phyloP scores from a whole-genome alignment of 2,329 filamentous ascomycete species.

The Curvularia verruculosa region DNA sequence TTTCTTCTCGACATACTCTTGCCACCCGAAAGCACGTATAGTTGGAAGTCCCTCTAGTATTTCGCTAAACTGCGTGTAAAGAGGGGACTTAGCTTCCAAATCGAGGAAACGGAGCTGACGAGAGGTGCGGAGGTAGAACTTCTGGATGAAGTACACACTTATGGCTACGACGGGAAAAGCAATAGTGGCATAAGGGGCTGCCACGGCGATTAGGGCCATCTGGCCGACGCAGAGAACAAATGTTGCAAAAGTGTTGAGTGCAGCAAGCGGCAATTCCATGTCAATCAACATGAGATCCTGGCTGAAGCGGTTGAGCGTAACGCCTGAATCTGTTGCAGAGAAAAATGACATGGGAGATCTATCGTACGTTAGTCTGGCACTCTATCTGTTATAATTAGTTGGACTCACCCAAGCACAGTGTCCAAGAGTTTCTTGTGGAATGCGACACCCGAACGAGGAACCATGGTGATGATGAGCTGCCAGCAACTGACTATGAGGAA shows the following conservation, averaged over 20 bases:
- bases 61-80: constrained; percentile 61
- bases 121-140: constrained; percentile 56
- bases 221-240: constrained; percentile 45
- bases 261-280: constrained; percentile 48
- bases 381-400: not conserved
- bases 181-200: constrained; percentile 50
- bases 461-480: constrained; percentile 61
- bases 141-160: constrained; percentile 52
- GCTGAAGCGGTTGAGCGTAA: constrained; percentile 56
- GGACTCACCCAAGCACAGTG: constrained; percentile 55
- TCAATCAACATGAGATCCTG: constrained; percentile 58
- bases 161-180: constrained; percentile 49
- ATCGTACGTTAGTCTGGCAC: constrained; percentile 17
- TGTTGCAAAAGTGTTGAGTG: constrained; percentile 44
- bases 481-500: constrained; percentile 43
- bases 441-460: constrained; percentile 58
- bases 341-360: constrained; percentile 53
- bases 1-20: constrained; percentile 47
- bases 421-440: constrained; percentile 58
- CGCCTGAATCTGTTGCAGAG: constrained; percentile 52
- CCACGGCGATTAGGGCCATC: constrained; percentile 48
- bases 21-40: constrained; percentile 60
- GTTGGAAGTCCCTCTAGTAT: constrained; percentile 57
- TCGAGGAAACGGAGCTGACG: constrained; percentile 60
- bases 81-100: constrained; percentile 57